Evolutionary conservation across 148 eudicot species (phyloP).

Genomic region (Rhododendron ferrugineum): DNA sequence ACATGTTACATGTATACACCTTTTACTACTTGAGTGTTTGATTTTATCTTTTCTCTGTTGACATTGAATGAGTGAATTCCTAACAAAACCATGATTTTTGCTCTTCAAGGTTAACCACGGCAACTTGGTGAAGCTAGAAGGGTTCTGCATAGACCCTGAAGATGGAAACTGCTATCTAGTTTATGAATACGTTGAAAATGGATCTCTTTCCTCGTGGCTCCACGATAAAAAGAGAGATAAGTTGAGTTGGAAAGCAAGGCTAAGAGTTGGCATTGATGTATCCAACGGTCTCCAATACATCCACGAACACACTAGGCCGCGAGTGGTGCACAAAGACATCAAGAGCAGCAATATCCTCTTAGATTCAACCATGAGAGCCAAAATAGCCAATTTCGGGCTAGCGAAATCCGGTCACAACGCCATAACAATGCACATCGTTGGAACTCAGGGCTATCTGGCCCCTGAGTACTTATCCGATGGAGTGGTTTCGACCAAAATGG

Average conservation of each 20-base stretch:
- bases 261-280: conserved; percentile 70
- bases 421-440: conserved; percentile 90
- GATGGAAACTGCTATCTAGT: conserved; percentile 80
- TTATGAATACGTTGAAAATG: conserved; percentile 79
- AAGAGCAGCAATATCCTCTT: conserved; percentile 84
- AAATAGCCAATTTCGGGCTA: conserved; percentile 84
- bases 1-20: not conserved
- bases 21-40: not conserved
- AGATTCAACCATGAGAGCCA: conserved; percentile 73
- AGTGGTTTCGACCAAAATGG: conserved; percentile 78
- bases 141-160: conserved; percentile 82
- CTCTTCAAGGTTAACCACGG: conserved; percentile 82
- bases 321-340: conserved; percentile 92
- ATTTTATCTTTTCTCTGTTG: not conserved
- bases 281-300: conserved; percentile 93
- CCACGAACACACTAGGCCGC: conserved; percentile 85
- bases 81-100: not conserved
- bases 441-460: conserved; percentile 94
- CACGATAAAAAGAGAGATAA: conserved; percentile 39
- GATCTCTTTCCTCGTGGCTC: conserved; percentile 71
- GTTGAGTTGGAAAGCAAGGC: conserved; percentile 63
- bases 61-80: not conserved
- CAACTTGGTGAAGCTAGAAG: conserved; percentile 76
- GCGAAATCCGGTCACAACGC: conserved; percentile 93
- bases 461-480: conserved; percentile 86